A percentile compares a stretch with the other conserved stretches of the same genome.
Conservation (phyloP, 2,329 filamentous ascomycete genomes). For the Monilinia vaccinii-corymbosi region DNA sequence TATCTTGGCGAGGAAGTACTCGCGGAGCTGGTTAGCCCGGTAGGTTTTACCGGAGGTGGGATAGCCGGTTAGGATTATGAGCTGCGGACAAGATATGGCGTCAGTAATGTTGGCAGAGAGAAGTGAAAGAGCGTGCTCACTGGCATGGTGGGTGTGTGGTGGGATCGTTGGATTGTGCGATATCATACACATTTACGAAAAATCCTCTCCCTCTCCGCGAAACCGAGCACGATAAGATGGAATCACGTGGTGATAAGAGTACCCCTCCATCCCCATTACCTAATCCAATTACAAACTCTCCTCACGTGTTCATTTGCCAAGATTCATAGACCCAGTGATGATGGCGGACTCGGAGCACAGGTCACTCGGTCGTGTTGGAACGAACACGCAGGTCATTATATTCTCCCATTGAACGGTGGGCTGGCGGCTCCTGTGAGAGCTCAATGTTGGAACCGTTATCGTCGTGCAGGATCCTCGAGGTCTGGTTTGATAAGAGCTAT, state of each 20-base stretch:
- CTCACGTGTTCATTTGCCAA: not conserved
- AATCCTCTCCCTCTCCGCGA: not conserved
- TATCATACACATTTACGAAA: not conserved
- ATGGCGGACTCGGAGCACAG: not conserved
- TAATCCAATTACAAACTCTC: not conserved
- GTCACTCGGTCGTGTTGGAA: not conserved
- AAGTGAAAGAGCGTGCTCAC: not conserved
- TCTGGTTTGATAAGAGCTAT: not conserved
- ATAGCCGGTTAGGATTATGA: slow-evolving; percentile 58
- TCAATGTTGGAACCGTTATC: not conserved
- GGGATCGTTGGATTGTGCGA: not conserved
- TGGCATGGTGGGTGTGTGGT: slow-evolving; percentile 3
- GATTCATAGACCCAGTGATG: not conserved
- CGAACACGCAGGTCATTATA: not conserved
- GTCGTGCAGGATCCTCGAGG: not conserved
- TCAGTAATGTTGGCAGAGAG: not conserved
- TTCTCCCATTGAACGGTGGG: not conserved
- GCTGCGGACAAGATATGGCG: slow-evolving; percentile 32
- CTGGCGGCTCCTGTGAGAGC: not conserved
- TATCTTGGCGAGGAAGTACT: slow-evolving; percentile 52
- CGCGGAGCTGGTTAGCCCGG: slow-evolving; percentile 55
- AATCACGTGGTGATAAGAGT: not conserved
- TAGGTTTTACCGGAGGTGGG: slow-evolving; percentile 62
- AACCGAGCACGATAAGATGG: not conserved
- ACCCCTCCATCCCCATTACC: too few species aligned